Percentiles rank a stretch among this genome's conserved stretches.
Conservation (phyloP, 1,284 basidiomycete species). For the Papiliotrema nemorosa region DNA sequence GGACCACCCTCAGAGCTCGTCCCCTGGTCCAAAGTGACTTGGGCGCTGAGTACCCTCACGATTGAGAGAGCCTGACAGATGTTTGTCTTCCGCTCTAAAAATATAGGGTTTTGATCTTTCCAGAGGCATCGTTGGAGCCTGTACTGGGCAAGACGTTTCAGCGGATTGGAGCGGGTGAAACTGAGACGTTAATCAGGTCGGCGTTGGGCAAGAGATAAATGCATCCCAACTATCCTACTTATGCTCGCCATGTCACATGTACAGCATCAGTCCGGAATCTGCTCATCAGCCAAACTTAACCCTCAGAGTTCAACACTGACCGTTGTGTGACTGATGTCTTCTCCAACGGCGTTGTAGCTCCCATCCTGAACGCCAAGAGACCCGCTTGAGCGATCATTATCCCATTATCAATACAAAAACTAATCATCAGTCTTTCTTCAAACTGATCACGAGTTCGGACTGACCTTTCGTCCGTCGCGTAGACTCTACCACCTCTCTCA, state of each 20-base stretch:
- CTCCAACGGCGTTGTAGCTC: constrained; percentile 68
- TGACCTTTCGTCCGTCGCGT: constrained; percentile 93
- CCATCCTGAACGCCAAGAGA: constrained; percentile 87
- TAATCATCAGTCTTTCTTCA: constrained; percentile 40
- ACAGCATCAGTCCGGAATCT: constrained; percentile 92
- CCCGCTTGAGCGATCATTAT: constrained; percentile 99
- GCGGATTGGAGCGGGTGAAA: too few relatives aligned
- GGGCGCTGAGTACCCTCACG: too few relatives aligned
- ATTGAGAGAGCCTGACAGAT: too few relatives aligned
- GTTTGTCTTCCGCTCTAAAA: too few relatives aligned
- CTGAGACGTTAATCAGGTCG: too few relatives aligned
- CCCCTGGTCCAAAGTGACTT: too few relatives aligned
- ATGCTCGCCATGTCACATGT: constrained; percentile 73
- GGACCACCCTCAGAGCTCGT: too few relatives aligned
- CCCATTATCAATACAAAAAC: constrained; percentile 98
- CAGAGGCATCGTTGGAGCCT: too few relatives aligned
- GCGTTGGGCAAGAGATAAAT: too few relatives aligned
- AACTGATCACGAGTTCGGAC: constrained; percentile 14
- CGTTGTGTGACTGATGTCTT: constrained; percentile 87
- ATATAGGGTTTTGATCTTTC: too few relatives aligned
- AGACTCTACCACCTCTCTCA: constrained; percentile 84
- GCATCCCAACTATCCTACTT: too few relatives aligned
- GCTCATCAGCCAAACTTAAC: constrained; percentile 4
- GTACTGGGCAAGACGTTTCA: too few relatives aligned
- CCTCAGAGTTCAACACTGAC: constrained; percentile 46